These are phyloP conservation scores for Trichopus zeylanicus DNA, from an alignment of 116 monocot genomes.

Conservation along the genomic window DNA sequence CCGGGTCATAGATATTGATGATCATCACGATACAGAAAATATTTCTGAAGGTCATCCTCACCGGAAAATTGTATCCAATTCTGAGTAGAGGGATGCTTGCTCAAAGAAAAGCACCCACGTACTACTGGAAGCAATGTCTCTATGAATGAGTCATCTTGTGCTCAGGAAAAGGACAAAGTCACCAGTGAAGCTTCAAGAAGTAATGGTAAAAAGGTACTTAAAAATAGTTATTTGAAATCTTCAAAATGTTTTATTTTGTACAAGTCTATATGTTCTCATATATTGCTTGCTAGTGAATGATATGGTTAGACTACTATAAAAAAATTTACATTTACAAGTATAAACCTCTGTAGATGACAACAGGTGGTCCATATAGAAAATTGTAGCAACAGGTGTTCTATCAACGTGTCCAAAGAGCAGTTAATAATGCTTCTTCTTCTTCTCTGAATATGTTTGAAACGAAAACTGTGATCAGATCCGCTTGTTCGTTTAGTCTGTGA, in stretches of 20 bases:
- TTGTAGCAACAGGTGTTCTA: slow-evolving; percentile 1
- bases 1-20: slow-evolving; percentile 45
- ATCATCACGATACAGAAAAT: slow-evolving; percentile 14
- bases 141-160: slow-evolving; percentile 5
- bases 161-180: background rate
- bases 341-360: slow-evolving; percentile 33
- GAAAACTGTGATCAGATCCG: slow-evolving; percentile 13
- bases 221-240: background rate
- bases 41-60: slow-evolving; percentile 12
- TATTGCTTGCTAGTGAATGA: no score
- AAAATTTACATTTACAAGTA: slow-evolving; percentile 22
- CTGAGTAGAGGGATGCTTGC: slow-evolving; percentile 10
- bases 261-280: no score
- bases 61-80: slow-evolving; percentile 7
- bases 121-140: slow-evolving; percentile 5
- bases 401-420: no score
- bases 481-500: slow-evolving; percentile 19
- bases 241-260: background rate
- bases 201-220: slow-evolving; percentile 30
- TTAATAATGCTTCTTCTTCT: no score
- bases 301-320: no score
- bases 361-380: slow-evolving; percentile 23
- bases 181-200: background rate
- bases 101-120: slow-evolving; percentile 6
- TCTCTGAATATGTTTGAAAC: slow-evolving; percentile 12